These are phyloP conservation scores for Cyanidiococcus yangmingshanensis DNA, from an alignment of 23 red algal genomes.

Conservation along the genomic window DNA sequence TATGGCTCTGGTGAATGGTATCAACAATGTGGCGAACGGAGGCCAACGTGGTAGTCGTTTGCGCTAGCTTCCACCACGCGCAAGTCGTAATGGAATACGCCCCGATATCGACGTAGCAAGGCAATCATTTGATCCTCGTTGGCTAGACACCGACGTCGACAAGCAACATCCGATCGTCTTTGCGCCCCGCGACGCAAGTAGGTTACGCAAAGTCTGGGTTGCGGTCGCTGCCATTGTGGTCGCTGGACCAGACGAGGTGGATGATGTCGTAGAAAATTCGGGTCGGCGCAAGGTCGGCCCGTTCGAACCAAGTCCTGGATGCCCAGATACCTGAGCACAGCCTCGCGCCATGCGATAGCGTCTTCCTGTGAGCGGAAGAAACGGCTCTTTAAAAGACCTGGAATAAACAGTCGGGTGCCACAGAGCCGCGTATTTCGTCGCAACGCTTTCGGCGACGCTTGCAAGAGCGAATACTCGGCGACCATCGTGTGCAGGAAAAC, in stretches of 20 bases:
- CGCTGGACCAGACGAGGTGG: background rate
- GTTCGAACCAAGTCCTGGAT: background rate
- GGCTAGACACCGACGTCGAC: slow-evolving; percentile 1
- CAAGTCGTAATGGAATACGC: background rate
- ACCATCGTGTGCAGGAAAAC: background rate
- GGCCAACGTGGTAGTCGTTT: background rate
- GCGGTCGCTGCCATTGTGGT: background rate
- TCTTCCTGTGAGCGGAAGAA: background rate
- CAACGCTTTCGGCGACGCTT: background rate
- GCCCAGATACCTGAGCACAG: background rate
- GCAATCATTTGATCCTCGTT: background rate
- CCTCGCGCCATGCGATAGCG: background rate
- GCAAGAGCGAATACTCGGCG: background rate
- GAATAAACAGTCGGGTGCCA: background rate
- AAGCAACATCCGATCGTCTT: background rate
- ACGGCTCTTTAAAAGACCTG: slow-evolving; percentile 3
- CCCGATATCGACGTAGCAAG: background rate
- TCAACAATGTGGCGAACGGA: background rate
- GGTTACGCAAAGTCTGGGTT: background rate
- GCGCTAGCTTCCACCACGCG: background rate
- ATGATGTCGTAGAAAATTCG: background rate
- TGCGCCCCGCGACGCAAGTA: background rate
- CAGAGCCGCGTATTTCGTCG: background rate
- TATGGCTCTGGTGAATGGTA: background rate
- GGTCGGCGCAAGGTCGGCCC: background rate